Evolutionary conservation across 108 stramenopile species (phyloP), one percentile per base, ranked within the genome.

Genomic region (Mediolabrus comicus): DNA sequence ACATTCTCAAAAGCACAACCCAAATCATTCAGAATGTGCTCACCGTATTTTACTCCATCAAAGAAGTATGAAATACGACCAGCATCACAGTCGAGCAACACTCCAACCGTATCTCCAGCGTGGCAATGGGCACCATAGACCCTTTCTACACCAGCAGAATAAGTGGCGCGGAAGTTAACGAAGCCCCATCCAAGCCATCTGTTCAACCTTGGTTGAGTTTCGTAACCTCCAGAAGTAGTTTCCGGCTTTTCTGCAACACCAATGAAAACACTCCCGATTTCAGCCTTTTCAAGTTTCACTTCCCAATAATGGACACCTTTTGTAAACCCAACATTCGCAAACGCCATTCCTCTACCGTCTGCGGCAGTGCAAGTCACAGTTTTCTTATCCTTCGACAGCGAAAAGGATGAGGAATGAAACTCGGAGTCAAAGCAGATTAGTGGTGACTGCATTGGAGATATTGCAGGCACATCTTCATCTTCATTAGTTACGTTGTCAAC

Each of bases 251-350:
- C 97, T 22, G 92, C 90, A 27, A 95, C 95, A 26, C 97, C 97
- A 41, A 98, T 85, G 68, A 91, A 98, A 38, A 98, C 84, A 57
- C 90, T 90, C 9, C 97, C 97, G 54, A 89, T 84, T 49, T 96
- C 94, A 27, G 89, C 95, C 59, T 92, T 88, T 71, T 97, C 97
- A 17, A 98, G 60, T 53, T 95, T 95, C 8, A 96, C 86, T 65
- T 98, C 97, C 96, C 96, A 98, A 66, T 97, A 98, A 77, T 98
- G 97, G 4, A 96, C 87, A 8, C 97, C 97, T 72, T 90, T 92
- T 7, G 87, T 86, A 46, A 95, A 95, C 28, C 94, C 94, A 51
- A 88, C 74, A 38, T 79, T 76, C 25, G 76, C 88, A 69, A 87
- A 95, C 0, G 87, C 91, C 39, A 76, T 80, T 16, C 90, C 88